These are phyloP conservation scores for Austroboletus festivus DNA, from an alignment of 768 basidiomycete species.

Conservation along the genomic window DNA sequence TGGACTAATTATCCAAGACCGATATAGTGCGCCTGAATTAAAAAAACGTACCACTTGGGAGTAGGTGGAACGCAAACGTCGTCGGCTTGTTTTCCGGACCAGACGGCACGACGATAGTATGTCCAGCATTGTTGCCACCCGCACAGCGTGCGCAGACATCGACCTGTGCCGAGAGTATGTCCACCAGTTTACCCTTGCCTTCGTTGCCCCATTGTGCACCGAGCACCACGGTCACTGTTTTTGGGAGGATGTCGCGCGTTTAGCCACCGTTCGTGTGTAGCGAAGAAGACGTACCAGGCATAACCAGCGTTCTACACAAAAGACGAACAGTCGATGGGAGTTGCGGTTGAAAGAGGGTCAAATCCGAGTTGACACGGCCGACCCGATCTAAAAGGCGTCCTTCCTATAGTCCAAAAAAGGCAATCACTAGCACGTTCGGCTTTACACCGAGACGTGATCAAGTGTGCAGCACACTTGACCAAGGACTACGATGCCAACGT, in stretches of 20 bases:
- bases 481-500: conserved; percentile 42
- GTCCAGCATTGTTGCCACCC: conserved; percentile 98
- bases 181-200: conserved; percentile 94
- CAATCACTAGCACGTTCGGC: too few species aligned
- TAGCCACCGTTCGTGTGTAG: too few species aligned
- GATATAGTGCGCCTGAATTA: conserved; percentile 1
- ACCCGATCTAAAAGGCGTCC: background rate
- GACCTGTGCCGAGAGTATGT: conserved; percentile 84
- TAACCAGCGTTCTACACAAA: conserved; percentile 10
- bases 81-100: conserved; percentile 68
- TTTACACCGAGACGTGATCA: too few species aligned
- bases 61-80: conserved; percentile 92
- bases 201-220: conserved; percentile 93
- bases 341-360: conserved; percentile 10
- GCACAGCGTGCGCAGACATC: conserved; percentile 96
- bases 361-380: conserved; percentile 1
- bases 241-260: too few species aligned
- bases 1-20: background rate
- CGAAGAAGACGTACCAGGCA: conserved; percentile 19
- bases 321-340: conserved; percentile 1
- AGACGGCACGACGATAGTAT: conserved; percentile 88
- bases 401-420: conserved; percentile 15
- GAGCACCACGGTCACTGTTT: conserved; percentile 76
- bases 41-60: conserved; percentile 72
- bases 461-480: too few species aligned